These are phyloP conservation scores for Bruguiera parviflora DNA, from an alignment of 345 rosid genomes.

Conservation along the genomic window DNA sequence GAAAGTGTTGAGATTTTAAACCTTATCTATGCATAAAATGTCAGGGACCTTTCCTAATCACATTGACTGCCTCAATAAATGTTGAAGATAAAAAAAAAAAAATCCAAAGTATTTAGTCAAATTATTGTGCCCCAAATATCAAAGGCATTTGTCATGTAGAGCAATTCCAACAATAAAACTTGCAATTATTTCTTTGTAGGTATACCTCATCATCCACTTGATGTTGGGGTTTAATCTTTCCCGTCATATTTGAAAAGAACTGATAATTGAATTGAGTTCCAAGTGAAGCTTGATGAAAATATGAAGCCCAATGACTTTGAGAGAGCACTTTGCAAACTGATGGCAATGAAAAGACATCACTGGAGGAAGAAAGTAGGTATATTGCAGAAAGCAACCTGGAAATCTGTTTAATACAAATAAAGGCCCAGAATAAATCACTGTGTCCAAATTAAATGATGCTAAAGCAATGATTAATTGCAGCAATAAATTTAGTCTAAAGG, in stretches of 20 bases:
- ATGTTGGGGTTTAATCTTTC: constrained; percentile 29
- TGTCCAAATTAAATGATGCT: background rate
- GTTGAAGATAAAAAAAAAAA: background rate
- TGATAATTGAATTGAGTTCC: constrained; percentile 66
- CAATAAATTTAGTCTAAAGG: background rate
- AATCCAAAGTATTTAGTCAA: background rate
- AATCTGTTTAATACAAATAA: constrained; percentile 42
- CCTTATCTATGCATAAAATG: background rate
- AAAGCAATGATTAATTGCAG: background rate
- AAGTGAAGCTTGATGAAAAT: constrained; percentile 93
- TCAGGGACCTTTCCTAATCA: background rate
- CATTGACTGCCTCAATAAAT: background rate
- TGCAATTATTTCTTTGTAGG: background rate
- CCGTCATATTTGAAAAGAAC: constrained; percentile 46
- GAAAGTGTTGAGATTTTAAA: background rate
- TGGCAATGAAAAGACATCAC: constrained; percentile 37
- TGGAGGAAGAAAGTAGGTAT: constrained; percentile 58
- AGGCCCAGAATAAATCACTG: background rate
- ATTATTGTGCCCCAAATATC: background rate
- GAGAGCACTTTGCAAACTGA: constrained; percentile 50
- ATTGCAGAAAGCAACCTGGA: constrained; percentile 68
- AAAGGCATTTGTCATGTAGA: background rate
- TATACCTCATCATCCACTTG: constrained; percentile 45
- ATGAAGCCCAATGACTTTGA: constrained; percentile 86
- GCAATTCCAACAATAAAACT: background rate